These are phyloP conservation scores for Melaleuca alternifolia DNA, from an alignment of 345 rosid species.

Conservation along the genomic window DNA sequence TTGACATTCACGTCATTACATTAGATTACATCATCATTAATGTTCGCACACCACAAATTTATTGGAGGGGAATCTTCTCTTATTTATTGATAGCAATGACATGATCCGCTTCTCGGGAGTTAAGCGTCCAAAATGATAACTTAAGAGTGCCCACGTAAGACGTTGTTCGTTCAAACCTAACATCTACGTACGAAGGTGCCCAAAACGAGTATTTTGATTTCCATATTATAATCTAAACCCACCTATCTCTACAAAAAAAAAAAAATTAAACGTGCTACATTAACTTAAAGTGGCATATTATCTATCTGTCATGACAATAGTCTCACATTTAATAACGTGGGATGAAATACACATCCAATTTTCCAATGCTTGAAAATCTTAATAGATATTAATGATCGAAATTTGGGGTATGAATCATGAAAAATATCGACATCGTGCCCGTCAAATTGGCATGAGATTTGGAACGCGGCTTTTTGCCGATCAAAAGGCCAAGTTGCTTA, in stretches of 20 bases:
- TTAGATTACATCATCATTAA: neutral
- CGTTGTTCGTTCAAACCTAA: neutral
- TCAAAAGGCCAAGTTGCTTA: neutral
- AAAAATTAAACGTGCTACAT: fast-evolving
- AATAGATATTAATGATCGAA: neutral
- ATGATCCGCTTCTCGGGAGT: fast-evolving
- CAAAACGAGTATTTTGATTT: neutral
- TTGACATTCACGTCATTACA: neutral
- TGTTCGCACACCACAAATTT: neutral
- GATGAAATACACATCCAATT: neutral
- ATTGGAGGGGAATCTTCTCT: neutral
- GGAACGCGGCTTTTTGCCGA: neutral
- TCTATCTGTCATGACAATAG: neutral
- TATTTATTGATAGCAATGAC: fast-evolving
- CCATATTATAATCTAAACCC: neutral
- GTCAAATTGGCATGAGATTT: neutral
- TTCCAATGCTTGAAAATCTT: neutral
- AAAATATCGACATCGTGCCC: neutral
- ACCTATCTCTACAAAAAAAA: neutral
- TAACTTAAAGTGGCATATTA: neutral
- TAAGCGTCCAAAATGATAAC: neutral
- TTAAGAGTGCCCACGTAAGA: neutral
- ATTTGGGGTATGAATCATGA: neutral
- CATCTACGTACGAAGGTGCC: neutral
- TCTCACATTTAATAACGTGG: neutral